Evolutionary conservation across 2,329 filamentous ascomycete species (phyloP), one percentile per base, ranked within the genome.

Genomic region (Fusarium sp.): DNA sequence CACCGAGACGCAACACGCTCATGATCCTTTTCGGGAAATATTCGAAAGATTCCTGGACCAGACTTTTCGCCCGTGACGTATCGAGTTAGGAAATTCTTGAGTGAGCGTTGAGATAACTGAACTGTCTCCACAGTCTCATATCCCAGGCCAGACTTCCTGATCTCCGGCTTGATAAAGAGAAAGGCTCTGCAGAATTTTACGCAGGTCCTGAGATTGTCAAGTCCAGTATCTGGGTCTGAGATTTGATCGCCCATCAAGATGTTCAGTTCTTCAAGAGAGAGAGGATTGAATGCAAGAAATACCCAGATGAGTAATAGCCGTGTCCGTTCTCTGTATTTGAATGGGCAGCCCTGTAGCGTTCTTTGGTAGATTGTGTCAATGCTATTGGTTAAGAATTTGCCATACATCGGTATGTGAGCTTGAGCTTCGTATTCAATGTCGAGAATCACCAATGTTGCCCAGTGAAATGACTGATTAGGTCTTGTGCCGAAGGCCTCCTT

Each of bases 1-100:
- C 54, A 66, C 4, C 61, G 28, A 6, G 54, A 51, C 7, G 63
- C 47, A 12, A 66, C 45, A 8, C 4, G 28, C 16, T 60, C 54
- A 2, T 66, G 47, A 3, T 32, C 21, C 5, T 37, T 41, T 8
- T 60, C 61, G 0, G 42, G 40, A 8, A 25, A 21, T 11, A 66
- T 40, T 9, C 16, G 61, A 37, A 60, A 60, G 12, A 49, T 20
- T 2, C 6, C 21, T 4, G 12, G 3, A 5, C n/a, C 28, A 18
- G 14, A 1, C 4, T 16, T 21, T 4, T 21, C 21, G 4, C 11
- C 27, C 3, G 21, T 12, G 6, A 5, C 11, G 10, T n/a, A 18
- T 41, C 47, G 54, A 4, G 40, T 12, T 20, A 55, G 30, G n/a
- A 49, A 60, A 30, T 48, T 25, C 20, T n/a, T 51, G 4, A 43